phyloP scores from a whole-genome alignment of 78 protist species.

The Dictyostelium capitatum region DNA sequence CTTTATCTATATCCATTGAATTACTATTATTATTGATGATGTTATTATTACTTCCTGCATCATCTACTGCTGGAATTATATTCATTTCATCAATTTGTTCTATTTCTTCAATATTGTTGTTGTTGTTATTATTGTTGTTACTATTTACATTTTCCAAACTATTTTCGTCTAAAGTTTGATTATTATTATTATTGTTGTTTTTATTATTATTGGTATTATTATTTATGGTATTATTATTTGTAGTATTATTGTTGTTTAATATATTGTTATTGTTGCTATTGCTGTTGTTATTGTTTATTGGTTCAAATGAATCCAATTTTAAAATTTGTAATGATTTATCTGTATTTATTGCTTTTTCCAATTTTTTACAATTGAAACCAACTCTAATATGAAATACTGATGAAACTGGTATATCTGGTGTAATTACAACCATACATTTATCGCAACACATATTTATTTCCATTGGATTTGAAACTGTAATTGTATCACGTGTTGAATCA shows the following conservation, averaged over 20 bases:
- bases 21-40: not conserved
- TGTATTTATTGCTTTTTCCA: slow-evolving; percentile 19
- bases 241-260: not conserved
- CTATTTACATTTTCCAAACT: not conserved
- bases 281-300: not conserved
- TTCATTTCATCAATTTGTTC: not conserved
- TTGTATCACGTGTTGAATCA: not conserved
- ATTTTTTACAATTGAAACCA: slow-evolving; percentile 56
- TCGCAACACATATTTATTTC: slow-evolving; percentile 75
- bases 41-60: not conserved
- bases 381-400: slow-evolving; percentile 42
- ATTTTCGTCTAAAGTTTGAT: not conserved
- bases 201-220: slow-evolving; percentile 3
- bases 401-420: slow-evolving; percentile 32
- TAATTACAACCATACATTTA: slow-evolving; percentile 40
- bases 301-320: slow-evolving; percentile 19
- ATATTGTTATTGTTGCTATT: not conserved
- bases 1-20: slow-evolving; percentile 1
- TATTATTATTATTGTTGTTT: not conserved
- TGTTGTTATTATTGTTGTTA: not conserved
- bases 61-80: not conserved
- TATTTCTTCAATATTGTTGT: not conserved
- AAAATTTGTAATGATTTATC: slow-evolving; percentile 18
- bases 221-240: not conserved
- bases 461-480: slow-evolving; percentile 32